Conservation (phyloP, 768 basidiomycete genomes). For the Amanita polypyramis region DNA sequence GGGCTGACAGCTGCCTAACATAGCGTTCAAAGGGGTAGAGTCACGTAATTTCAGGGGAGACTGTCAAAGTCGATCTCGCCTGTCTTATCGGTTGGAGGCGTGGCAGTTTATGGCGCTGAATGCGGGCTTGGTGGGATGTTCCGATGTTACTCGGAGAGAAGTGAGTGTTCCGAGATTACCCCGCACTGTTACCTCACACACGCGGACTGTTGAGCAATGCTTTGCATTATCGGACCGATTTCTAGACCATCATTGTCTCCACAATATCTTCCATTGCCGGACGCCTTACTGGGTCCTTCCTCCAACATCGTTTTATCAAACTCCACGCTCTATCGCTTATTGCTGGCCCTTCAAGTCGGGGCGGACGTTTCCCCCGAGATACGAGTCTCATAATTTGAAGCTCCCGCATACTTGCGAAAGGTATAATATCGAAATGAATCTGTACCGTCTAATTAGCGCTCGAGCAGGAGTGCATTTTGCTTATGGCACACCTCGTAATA, state of each 20-base stretch:
- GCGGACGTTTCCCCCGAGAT: neutral
- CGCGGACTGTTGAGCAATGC: neutral
- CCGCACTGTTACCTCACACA: too few species aligned
- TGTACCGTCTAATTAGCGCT: too few species aligned
- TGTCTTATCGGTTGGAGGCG: too few species aligned
- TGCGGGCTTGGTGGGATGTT: too few species aligned
- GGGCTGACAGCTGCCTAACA: too few species aligned
- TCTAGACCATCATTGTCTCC: neutral
- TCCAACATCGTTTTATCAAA: neutral
- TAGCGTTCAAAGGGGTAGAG: too few species aligned
- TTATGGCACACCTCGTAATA: neutral
- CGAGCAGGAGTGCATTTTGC: neutral
- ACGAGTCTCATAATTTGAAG: neutral
- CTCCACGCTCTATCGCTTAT: neutral
- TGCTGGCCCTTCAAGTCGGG: neutral
- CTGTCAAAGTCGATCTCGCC: too few species aligned
- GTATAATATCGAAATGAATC: neutral
- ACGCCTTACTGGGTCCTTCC: neutral
- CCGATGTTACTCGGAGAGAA: too few species aligned
- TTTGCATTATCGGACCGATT: too few species aligned
- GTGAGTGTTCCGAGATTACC: too few species aligned
- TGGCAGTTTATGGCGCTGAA: too few species aligned
- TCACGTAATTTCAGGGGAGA: too few species aligned
- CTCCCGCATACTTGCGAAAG: neutral
- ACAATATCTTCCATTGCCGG: constrained; percentile 1